A percentile compares a stretch with the other conserved stretches of the same genome.
Evolutionary conservation across 2,329 filamentous ascomycete genomes (phyloP).

Genomic region (Zymoseptoria pseudotritici): DNA sequence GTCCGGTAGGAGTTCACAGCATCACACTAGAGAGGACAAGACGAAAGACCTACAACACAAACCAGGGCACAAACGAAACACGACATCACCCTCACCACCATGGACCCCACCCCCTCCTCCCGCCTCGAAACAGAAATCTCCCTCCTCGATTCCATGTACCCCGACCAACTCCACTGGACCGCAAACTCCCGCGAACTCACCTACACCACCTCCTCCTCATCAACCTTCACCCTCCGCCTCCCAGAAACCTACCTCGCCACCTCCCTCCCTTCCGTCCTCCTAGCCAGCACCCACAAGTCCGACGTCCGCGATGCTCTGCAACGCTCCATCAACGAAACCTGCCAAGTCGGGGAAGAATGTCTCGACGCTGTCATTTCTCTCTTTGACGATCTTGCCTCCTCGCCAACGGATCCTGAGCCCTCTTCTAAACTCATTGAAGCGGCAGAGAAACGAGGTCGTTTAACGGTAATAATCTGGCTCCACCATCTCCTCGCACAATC

Average conservation of each 20-base stretch:
- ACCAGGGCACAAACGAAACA: too few relatives aligned
- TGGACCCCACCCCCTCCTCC: background rate
- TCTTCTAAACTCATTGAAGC: background rate
- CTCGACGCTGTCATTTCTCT: conserved; percentile 36
- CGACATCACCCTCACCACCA: background rate
- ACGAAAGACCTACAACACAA: too few relatives aligned
- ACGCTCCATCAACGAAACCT: conserved; percentile 21
- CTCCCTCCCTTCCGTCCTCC: conserved; percentile 33
- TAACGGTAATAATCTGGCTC: conserved; percentile 39
- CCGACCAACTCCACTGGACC: conserved; percentile 32
- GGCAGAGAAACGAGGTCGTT: background rate
- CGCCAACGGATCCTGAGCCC: background rate
- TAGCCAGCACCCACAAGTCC: conserved; percentile 29
- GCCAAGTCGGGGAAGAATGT: conserved; percentile 32
- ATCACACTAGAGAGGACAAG: too few relatives aligned
- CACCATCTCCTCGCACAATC: conserved; percentile 41
- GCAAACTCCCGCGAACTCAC: conserved; percentile 32
- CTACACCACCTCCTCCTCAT: conserved; percentile 22
- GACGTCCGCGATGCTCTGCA: conserved; percentile 33
- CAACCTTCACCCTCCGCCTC: conserved; percentile 32
- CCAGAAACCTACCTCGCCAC: conserved; percentile 33
- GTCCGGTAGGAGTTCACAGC: too few relatives aligned
- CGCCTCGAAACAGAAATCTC: conserved; percentile 32
- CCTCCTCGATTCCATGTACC: conserved; percentile 40
- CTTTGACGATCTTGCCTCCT: conserved; percentile 29